Percentiles rank a stretch among this genome's conserved stretches.
Evolutionary conservation across 768 basidiomycete species (phyloP).

Genomic region (Trichaptum fuscoviolaceum): DNA sequence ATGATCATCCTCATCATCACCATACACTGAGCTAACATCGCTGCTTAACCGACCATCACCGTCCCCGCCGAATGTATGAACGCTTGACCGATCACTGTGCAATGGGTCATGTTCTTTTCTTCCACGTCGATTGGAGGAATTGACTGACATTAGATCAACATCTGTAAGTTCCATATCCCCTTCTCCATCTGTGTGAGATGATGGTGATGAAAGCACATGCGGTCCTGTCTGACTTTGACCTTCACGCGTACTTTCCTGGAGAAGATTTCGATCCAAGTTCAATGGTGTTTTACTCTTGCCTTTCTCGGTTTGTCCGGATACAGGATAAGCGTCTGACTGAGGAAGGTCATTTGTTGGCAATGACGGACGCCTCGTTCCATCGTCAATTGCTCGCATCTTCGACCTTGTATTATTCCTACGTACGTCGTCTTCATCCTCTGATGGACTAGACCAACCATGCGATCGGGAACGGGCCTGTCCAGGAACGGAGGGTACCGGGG

Average conservation of each 20-base stretch:
- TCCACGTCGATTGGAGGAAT: neutral
- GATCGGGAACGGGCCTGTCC: conserved; percentile 15
- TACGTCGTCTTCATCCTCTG: conserved; percentile 30
- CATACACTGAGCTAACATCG: neutral
- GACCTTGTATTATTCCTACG: conserved; percentile 26
- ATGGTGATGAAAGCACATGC: neutral
- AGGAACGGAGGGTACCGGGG: conserved; percentile 21
- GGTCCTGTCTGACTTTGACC: neutral
- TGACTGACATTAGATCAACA: conserved; percentile 1
- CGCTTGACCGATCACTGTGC: conserved; percentile 1
- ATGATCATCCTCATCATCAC: neutral
- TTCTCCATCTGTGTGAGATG: conserved; percentile 3
- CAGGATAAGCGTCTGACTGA: conserved; percentile 1
- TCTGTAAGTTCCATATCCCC: neutral
- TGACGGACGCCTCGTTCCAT: conserved; percentile 35
- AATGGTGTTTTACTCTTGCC: neutral
- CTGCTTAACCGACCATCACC: neutral
- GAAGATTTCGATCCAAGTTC: neutral
- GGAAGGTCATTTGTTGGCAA: conserved; percentile 25
- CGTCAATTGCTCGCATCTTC: conserved; percentile 41
- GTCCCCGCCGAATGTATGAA: conserved; percentile 1
- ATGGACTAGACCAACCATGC: conserved; percentile 6
- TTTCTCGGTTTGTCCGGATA: neutral
- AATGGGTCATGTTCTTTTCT: neutral
- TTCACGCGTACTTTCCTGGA: neutral